phyloP scores from a whole-genome alignment of 352 stramenopile species.

The Phytophthora uliginosa region DNA sequence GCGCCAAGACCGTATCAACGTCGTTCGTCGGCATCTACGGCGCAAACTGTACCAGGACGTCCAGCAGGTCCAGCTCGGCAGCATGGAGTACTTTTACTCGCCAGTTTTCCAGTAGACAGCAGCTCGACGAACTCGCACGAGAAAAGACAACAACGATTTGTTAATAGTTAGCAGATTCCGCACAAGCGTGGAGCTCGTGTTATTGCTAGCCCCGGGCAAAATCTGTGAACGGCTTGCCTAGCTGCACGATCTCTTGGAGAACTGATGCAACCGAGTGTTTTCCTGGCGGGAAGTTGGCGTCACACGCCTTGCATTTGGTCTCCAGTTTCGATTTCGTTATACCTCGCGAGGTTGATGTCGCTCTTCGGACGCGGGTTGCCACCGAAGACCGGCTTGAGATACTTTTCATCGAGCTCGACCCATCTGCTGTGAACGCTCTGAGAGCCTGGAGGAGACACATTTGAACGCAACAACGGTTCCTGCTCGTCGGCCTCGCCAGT shows the following conservation, averaged over 20 bases:
- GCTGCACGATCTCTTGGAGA: not conserved
- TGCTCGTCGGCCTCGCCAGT: conserved; percentile 32
- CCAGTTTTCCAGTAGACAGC: conserved; percentile 55
- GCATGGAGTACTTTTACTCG: conserved; percentile 74
- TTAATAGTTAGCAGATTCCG: conserved; percentile 20
- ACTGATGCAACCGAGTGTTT: not conserved
- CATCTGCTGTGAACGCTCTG: conserved; percentile 64
- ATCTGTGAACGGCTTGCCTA: conserved; percentile 1
- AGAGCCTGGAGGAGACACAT: conserved; percentile 32
- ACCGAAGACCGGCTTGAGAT: conserved; percentile 75
- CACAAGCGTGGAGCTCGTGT: conserved; percentile 17
- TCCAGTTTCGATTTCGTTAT: conserved; percentile 24
- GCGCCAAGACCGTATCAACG: conserved; percentile 76
- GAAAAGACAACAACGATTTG: conserved; percentile 7
- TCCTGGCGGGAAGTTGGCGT: not conserved
- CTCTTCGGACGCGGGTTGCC: conserved; percentile 48
- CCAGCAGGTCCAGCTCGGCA: conserved; percentile 73
- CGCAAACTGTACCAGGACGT: conserved; percentile 66
- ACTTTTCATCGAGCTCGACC: conserved; percentile 71
- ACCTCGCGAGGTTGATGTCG: conserved; percentile 22
- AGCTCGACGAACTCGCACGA: not conserved
- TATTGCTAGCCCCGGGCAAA: conserved; percentile 13
- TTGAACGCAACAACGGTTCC: conserved; percentile 14
- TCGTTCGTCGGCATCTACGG: conserved; percentile 67
- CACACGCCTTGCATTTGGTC: conserved; percentile 11